Conservation (phyloP, 306 rosid species). For the Rosa multiflora region DNA sequence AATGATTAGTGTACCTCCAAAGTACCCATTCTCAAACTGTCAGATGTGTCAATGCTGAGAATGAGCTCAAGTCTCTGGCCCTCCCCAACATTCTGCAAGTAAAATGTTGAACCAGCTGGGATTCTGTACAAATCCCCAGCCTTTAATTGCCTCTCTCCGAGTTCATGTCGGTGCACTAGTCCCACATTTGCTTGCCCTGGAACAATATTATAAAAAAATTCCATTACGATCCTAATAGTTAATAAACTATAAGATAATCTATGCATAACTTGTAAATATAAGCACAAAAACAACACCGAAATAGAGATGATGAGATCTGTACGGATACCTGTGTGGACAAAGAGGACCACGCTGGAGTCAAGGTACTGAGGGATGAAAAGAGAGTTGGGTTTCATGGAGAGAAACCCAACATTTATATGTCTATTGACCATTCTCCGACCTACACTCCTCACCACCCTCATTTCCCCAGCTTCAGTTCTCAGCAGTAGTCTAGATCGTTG, state of each 20-base stretch:
- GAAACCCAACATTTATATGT: conserved; percentile 63
- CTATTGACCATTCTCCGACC: conserved; percentile 36
- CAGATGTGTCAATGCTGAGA: conserved; percentile 70
- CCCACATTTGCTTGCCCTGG: conserved; percentile 75
- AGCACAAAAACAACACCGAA: too few relatives aligned
- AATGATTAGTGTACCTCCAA: conserved; percentile 52
- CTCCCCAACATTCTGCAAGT: conserved; percentile 47
- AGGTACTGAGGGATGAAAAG: conserved; percentile 75
- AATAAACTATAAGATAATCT: background rate
- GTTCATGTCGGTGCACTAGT: conserved; percentile 36
- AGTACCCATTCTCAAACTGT: conserved; percentile 48
- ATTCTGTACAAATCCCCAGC: conserved; percentile 70
- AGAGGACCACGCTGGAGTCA: conserved; percentile 59
- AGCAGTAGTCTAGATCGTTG: conserved; percentile 36
- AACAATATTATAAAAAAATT: background rate
- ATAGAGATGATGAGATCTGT: background rate
- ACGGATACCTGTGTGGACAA: conserved; percentile 52
- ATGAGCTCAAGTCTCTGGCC: conserved; percentile 54
- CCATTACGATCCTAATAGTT: background rate
- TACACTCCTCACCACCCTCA: conserved; percentile 54
- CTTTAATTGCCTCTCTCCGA: conserved; percentile 54
- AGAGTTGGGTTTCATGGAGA: conserved; percentile 71
- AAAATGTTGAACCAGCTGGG: conserved; percentile 78
- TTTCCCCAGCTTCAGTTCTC: conserved; percentile 71
- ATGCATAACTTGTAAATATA: background rate